These are phyloP conservation scores for Scheffersomyces quercinus DNA, from an alignment of 1,139 yeast species.

Conservation along the genomic window DNA sequence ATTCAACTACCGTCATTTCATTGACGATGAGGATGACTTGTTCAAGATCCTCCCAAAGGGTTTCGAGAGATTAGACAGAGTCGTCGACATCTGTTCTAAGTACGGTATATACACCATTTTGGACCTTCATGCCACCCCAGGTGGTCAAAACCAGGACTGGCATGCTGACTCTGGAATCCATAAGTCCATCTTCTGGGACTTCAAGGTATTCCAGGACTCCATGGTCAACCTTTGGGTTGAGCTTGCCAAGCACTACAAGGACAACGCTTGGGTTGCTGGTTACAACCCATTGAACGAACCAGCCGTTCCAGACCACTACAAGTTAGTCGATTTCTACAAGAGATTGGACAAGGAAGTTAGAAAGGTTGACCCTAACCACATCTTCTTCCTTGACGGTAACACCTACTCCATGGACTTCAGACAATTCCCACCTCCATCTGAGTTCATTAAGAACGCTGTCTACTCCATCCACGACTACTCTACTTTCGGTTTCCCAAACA, in stretches of 20 bases:
- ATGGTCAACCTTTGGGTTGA: slow-evolving; percentile 41
- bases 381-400: slow-evolving; percentile 47
- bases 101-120: slow-evolving; percentile 43
- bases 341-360: slow-evolving; percentile 36
- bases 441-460: slow-evolving; percentile 35
- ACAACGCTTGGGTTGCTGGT: slow-evolving; percentile 48
- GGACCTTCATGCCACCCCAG: slow-evolving; percentile 48
- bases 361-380: slow-evolving; percentile 43
- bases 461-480: slow-evolving; percentile 50
- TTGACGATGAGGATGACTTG: slow-evolving; percentile 40
- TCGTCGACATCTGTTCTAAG: slow-evolving; percentile 39
- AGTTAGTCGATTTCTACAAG: slow-evolving; percentile 36
- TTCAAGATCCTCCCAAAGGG: slow-evolving; percentile 39
- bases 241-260: slow-evolving; percentile 41
- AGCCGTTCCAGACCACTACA: slow-evolving; percentile 37
- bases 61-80: slow-evolving; percentile 38
- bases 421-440: slow-evolving; percentile 35
- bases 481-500: slow-evolving; percentile 40
- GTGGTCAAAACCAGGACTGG: slow-evolving; percentile 54
- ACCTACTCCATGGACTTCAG: slow-evolving; percentile 50
- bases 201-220: slow-evolving; percentile 44
- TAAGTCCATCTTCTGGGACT: slow-evolving; percentile 47
- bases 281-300: slow-evolving; percentile 52
- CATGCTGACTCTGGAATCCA: slow-evolving; percentile 46
- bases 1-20: slow-evolving; percentile 47